Evolutionary conservation across 805 yeast species (phyloP), one percentile per base, ranked within the genome.

Genomic region (Clavispora santaluciae): DNA sequence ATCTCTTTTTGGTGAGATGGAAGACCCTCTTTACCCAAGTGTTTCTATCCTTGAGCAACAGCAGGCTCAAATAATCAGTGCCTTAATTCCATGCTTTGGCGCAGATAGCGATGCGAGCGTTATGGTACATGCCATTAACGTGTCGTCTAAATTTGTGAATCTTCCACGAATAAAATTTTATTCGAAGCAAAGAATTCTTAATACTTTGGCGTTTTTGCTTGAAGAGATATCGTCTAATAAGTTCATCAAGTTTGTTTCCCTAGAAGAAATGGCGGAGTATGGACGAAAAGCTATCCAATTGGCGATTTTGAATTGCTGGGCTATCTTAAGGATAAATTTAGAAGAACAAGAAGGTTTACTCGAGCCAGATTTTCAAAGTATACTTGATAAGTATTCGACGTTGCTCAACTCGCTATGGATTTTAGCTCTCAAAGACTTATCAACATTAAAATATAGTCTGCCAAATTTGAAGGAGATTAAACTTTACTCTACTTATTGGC

Each of bases 21-120:
- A 68, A 9, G 96, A 86, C 56, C 88, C 91, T 0, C 73, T 85
- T 22, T 83, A 81, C 51, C 83, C 86, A 0, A 79, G 81, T 3
- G 75, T 76, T 12, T 76, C 91, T 0, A 70, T 89, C 8, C 64
- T 91, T 33, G 95, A 86, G 49, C 97, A 90, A 61, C 95, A 86
- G 54, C 96, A 93, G 54, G 98, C 98, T 0, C 96, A 88, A 52
- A 86, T 93, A 8, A 82, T 86, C 8, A 83, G 95, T 43, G 95
- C 98, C 0, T 70, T 91, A 41, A 76, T 88, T 36, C 96, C 97
- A 0, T 87, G 95, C 9, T 91, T 93, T 63, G 75, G 74, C 24
- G 67, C 74, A 3, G 90, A 81, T 15, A 81, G 89, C 42, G 81
- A 83, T 10, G 78, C 95, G 1, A 75, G 75, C 26, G 73, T 88